Evolutionary conservation across 2,329 filamentous ascomycete species (phyloP), one percentile per base, ranked within the genome.

Genomic region (Xylaria sp.): DNA sequence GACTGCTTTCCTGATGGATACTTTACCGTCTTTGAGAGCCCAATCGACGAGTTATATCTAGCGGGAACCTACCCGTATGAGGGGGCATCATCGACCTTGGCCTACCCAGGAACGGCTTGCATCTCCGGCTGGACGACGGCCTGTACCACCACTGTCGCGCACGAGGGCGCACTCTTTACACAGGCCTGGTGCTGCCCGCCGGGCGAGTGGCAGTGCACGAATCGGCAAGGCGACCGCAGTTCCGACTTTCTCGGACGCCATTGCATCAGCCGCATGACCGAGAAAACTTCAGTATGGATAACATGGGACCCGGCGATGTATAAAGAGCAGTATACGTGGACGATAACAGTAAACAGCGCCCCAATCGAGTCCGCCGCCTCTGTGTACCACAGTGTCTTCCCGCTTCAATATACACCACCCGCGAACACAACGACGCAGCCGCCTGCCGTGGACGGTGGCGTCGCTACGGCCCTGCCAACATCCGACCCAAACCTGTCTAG

Each of bases 111-210:
- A 20, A 47, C 50, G 11, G 54, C 45, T 1, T 57, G 54, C 38
- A 5, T 48, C 17, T 53, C 50, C 39, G 50, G 21, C 21, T 57
- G 54, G 54, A 52, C 49, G n/a, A 52, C 49, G 18, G 54, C 54
- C 13, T 56, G 54, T 38, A 49, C 42, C 7, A 42, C 49, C 1
- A 49, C 44, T 4, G 9, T 56, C 11, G 39, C 44, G 19, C 34
- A 24, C 34, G 29, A 11, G 8, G 19, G 7, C 21, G 21, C 21
- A 2, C 16, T 41, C 21, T 44, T 45, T 17, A n/a, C 54, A 21
- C 54, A 56, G 45, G 49, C 49, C 21, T 56, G 54, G 54, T 56
- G 54, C 37, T 56, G 54, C 19, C 54, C 54, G 16, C 46, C 47
- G 7, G 43, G 52, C 20, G 19, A 38, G 13, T 55, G 52, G 52